Evolutionary conservation across 306 rosid genomes (phyloP).

Genomic region (Malus domestica): DNA sequence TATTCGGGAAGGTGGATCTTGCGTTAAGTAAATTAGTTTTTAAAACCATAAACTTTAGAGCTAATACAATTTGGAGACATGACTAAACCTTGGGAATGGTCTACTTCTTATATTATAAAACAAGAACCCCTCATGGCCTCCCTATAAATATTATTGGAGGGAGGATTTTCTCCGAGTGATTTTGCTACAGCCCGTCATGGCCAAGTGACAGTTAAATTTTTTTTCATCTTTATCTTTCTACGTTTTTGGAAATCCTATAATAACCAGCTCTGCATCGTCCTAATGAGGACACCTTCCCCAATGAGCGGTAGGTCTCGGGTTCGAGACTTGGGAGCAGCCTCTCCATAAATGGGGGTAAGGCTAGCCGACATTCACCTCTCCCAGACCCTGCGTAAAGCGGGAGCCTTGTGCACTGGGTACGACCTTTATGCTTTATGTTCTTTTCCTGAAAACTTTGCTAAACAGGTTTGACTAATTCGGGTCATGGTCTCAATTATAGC

Average conservation of each 20-base stretch:
- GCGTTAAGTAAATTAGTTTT: neutral
- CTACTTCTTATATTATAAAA: neutral
- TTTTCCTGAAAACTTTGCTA: neutral
- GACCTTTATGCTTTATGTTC: neutral
- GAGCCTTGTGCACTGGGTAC: too few species aligned
- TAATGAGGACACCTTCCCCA: neutral
- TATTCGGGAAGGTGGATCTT: neutral
- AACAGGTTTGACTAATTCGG: neutral
- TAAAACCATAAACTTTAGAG: neutral
- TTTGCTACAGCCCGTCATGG: neutral
- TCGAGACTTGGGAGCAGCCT: too few species aligned
- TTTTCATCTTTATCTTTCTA: neutral
- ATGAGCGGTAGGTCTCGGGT: too few species aligned
- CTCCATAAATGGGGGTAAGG: too few species aligned
- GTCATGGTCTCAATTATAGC: neutral
- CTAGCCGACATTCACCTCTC: too few species aligned
- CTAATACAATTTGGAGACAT: constrained; percentile 1
- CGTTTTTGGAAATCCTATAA: neutral
- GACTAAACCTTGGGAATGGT: neutral
- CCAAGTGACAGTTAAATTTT: neutral
- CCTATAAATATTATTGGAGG: neutral
- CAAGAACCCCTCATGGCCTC: neutral
- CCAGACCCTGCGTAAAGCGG: too few species aligned
- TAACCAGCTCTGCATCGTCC: neutral
- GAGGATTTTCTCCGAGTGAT: neutral